phyloP scores from a whole-genome alignment of 495 filamentous ascomycete genomes.

The Podospora tetraspora region DNA sequence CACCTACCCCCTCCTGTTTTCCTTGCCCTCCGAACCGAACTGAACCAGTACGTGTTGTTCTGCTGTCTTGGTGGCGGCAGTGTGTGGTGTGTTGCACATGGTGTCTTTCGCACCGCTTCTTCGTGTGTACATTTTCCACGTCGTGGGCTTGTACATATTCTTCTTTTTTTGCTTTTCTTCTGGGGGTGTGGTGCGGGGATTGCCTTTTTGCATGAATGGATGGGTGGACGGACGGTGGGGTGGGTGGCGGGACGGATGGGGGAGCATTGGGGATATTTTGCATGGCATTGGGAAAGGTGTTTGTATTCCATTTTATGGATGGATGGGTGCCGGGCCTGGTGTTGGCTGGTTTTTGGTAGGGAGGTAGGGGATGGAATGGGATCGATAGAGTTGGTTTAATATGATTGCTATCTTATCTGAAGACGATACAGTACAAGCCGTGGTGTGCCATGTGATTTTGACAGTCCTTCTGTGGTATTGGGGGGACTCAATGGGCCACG shows the following conservation, averaged over 20 bases:
- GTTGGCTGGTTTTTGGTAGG: neutral
- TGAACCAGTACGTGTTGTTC: neutral
- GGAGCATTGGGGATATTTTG: neutral
- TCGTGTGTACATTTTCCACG: neutral
- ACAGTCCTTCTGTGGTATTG: no score
- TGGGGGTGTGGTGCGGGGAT: neutral
- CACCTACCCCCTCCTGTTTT: neutral
- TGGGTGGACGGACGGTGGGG: neutral
- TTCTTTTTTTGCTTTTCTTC: neutral
- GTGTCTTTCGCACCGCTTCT: neutral
- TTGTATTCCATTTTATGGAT: neutral
- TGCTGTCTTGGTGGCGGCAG: neutral
- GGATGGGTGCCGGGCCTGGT: no score
- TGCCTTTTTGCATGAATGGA: neutral
- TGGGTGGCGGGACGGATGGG: neutral
- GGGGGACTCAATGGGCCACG: conserved; percentile 21
- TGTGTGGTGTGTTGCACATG: neutral
- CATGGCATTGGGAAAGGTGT: neutral
- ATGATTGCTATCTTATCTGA: neutral
- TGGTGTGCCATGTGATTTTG: neutral
- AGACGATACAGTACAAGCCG: neutral
- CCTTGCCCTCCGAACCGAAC: neutral
- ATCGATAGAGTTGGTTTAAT: neutral
- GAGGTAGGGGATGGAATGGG: neutral
- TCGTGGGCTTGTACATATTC: neutral